Base-by-base conservation (phyloP, 768 basidiomycete genomes). In the Mycena epipterygia region DNA sequence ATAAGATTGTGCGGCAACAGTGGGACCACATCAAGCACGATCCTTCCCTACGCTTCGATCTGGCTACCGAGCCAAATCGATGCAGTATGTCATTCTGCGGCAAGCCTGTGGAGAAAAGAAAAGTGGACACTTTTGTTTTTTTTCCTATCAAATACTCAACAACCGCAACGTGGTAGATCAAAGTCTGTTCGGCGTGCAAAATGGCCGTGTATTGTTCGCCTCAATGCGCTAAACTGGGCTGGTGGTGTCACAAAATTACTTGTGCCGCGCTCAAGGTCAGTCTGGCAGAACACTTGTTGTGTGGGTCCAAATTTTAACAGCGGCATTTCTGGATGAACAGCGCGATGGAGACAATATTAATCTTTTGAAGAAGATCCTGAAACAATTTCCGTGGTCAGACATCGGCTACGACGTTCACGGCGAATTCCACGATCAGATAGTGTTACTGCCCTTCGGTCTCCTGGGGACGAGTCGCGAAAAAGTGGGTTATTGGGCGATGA, bases 311-410 rank as follows among this genome's bases (percentile, higher is more conserved):
- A 37, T 19, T 9, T 23, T 56, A 3, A 27, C n/a, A 19, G 27
- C 19, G n/a, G 5, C 30, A 11, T 42, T n/a, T n/a, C n/a, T 27
- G 6, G 19, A 19, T 23, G 16, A n/a, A 57, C 65, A 68, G 60
- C 60, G 46, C 5, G 60, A 68, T 25, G 67, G 33, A 17, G 61
- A 63, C 27, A 8, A 25, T 13, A 46, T 41, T 7, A 52, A 33
- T 1, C 3, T 17, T 46, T 69, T 41, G 46, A 56, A 69, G 21
- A 21, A 11, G 33, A 21, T 68, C 23, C 5, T 39, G 2, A 29
- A 46, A 5, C 67, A 68, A 30, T 68, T 68, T 58, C 67, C 67
- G 13, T 68, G 61, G 67, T 63, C 67, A 23, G 51, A 68, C 27
- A 27, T 49, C 16, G 61, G 51, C 5, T 68, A 57, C 35, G 32